phyloP scores from a whole-genome alignment of 176 grass and related monocot genomes.

The Cenchrus purpureus region DNA sequence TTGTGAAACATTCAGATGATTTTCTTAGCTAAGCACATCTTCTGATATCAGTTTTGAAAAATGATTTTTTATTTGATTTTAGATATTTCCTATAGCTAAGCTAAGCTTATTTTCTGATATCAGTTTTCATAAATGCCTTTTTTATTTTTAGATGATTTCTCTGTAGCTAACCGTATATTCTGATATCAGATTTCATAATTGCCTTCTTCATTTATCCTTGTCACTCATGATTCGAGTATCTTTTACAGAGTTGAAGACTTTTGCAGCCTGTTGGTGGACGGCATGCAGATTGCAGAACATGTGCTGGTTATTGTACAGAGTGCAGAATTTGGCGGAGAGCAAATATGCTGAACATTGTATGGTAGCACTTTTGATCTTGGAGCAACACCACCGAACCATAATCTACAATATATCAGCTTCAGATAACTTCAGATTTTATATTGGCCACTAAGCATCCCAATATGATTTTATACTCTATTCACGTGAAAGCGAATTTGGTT shows the following conservation, averaged over 20 bases:
- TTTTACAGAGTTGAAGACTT: conserved; percentile 26
- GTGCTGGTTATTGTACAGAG: conserved; percentile 5
- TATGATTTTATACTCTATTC: conserved; percentile 1
- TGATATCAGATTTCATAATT: neutral
- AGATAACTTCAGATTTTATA: neutral
- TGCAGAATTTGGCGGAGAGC: conserved; percentile 29
- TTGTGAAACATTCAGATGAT: neutral
- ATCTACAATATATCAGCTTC: too few species aligned
- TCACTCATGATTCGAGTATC: conserved; percentile 9
- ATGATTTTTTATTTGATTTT: neutral
- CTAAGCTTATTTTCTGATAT: neutral
- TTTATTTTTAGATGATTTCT: neutral
- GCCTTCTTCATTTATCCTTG: neutral
- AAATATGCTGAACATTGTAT: conserved; percentile 18
- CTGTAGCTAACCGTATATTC: conserved; percentile 21
- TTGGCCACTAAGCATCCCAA: neutral
- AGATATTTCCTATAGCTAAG: neutral
- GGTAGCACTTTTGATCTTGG: conserved; percentile 7
- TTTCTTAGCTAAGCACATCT: conserved; percentile 13
- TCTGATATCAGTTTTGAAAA: neutral
- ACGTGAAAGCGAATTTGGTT: neutral
- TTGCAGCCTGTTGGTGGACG: neutral
- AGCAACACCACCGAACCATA: neutral
- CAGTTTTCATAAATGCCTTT: neutral
- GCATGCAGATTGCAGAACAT: neutral